These are phyloP conservation scores for Citrus cavaleriei DNA, from an alignment of 345 rosid species.

Conservation along the genomic window DNA sequence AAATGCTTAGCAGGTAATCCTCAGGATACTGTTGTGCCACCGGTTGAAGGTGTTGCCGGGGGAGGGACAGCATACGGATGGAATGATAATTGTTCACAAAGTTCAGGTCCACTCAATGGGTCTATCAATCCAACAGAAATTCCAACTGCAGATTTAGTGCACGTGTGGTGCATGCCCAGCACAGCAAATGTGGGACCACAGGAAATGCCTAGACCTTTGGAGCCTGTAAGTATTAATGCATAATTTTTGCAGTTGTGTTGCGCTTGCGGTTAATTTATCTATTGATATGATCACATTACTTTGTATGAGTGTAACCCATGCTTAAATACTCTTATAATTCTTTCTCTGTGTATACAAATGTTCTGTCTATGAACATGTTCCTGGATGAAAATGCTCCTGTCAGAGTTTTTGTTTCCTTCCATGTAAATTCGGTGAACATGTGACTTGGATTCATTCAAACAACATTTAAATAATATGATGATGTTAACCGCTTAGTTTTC, in stretches of 20 bases:
- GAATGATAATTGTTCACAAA: conserved; percentile 49
- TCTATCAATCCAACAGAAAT: conserved; percentile 58
- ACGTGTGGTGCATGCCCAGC: conserved; percentile 89
- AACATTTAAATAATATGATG: neutral
- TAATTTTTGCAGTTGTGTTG: neutral
- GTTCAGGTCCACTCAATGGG: conserved; percentile 39
- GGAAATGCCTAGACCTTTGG: conserved; percentile 76
- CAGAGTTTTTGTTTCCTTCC: neutral
- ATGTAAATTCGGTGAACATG: neutral
- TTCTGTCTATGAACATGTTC: too few species aligned
- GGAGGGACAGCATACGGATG: conserved; percentile 99
- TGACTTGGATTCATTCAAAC: neutral
- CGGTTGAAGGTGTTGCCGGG: conserved; percentile 97
- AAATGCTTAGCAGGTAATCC: conserved; percentile 29
- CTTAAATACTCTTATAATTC: neutral
- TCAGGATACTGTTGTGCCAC: conserved; percentile 50
- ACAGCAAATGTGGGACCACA: conserved; percentile 76
- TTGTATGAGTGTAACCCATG: neutral
- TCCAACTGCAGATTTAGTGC: conserved; percentile 69
- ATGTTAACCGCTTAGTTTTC: neutral
- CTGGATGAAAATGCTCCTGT: neutral
- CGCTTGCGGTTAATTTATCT: conserved; percentile 4
- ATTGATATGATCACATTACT: neutral
- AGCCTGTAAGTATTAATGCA: conserved; percentile 55
- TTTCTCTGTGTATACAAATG: neutral